phyloP scores from a whole-genome alignment of 768 basidiomycete genomes.

The Podaxis rugospora region DNA sequence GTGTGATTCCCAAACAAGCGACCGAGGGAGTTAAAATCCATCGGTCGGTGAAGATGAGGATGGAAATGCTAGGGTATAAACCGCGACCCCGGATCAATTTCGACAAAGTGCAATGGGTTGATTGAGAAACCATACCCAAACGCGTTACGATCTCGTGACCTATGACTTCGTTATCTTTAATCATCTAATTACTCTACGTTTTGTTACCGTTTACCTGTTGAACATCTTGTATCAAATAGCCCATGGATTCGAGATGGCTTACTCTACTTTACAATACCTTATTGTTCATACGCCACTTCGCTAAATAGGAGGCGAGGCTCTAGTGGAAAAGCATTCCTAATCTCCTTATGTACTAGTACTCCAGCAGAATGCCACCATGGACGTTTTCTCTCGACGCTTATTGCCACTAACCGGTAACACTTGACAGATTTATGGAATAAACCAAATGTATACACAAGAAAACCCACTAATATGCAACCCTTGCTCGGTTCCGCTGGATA shows the following conservation, averaged over 20 bases:
- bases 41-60: conserved; percentile 40
- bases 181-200: not conserved
- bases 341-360: not conserved
- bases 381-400: not conserved
- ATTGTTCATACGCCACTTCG: not conserved
- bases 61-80: conserved; percentile 23
- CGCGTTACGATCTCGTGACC: not conserved
- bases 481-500: not conserved
- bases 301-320: not conserved
- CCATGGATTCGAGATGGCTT: not conserved
- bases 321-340: not conserved
- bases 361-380: not conserved
- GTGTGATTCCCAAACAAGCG: conserved; percentile 36
- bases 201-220: not conserved
- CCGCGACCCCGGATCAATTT: conserved; percentile 1
- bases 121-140: not conserved
- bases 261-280: no score
- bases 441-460: no score
- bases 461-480: not conserved
- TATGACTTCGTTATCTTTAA: not conserved
- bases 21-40: conserved; percentile 37
- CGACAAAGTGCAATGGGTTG: conserved; percentile 5
- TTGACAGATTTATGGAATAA: no score
- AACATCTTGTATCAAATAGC: not conserved
- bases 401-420: not conserved